phyloP scores from a whole-genome alignment of 768 basidiomycete species.

The Psilocybe cyanescens region DNA sequence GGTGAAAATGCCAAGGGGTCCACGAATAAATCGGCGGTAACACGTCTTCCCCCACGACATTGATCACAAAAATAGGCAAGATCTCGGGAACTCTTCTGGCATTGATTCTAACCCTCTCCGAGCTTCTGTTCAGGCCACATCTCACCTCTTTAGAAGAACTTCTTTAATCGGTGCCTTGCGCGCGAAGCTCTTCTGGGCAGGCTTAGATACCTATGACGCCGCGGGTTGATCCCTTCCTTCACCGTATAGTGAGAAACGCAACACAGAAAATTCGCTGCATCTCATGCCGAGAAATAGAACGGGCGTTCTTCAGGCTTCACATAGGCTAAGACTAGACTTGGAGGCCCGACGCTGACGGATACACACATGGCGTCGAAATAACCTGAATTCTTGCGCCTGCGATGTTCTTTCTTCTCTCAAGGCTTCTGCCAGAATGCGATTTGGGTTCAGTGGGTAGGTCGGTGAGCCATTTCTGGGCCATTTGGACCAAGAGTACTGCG shows the following conservation, averaged over 20 bases:
- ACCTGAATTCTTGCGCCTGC: background rate
- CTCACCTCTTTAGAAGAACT: slow-evolving; percentile 19
- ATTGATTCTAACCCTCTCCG: slow-evolving; percentile 9
- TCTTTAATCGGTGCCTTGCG: slow-evolving; percentile 26
- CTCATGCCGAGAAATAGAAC: background rate
- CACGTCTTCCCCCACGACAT: slow-evolving; percentile 11
- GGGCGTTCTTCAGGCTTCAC: background rate
- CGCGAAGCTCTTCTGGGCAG: slow-evolving; percentile 8
- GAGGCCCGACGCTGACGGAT: slow-evolving; percentile 2
- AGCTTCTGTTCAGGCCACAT: slow-evolving; percentile 20
- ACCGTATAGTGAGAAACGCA: slow-evolving; percentile 6
- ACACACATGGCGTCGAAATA: background rate
- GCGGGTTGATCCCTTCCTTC: slow-evolving; percentile 15
- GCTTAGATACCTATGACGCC: slow-evolving; percentile 20
- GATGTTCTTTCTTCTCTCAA: background rate
- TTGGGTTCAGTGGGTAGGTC: background rate
- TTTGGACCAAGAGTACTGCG: background rate
- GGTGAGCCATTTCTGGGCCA: background rate
- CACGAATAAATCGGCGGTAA: slow-evolving; percentile 12
- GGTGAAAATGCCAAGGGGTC: slow-evolving; percentile 3
- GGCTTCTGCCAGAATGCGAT: background rate
- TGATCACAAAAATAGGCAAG: slow-evolving; percentile 17
- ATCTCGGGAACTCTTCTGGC: slow-evolving; percentile 22
- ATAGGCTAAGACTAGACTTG: background rate
- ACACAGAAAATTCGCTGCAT: background rate